phyloP scores from a whole-genome alignment of 306 rosid genomes.

The Sechiopsis laciniata region DNA sequence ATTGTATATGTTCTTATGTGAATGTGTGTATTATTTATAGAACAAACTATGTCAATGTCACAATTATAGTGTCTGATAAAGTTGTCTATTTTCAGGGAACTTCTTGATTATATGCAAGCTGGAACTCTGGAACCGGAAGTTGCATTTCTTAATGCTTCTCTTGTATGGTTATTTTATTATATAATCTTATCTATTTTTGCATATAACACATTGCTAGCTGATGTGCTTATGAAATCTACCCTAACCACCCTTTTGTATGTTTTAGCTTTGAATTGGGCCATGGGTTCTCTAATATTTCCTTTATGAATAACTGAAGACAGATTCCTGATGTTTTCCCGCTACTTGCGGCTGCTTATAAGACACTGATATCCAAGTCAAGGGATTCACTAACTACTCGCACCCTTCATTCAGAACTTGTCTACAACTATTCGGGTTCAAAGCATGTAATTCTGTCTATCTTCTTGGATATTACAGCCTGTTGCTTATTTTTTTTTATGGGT shows the following conservation, averaged over 20 bases:
- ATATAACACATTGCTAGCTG: neutral
- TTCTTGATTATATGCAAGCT: slow-evolving; percentile 70
- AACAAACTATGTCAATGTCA: neutral
- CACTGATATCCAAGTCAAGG: slow-evolving; percentile 59
- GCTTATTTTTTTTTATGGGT: slow-evolving; percentile 12
- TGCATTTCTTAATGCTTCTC: slow-evolving; percentile 76
- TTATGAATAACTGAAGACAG: slow-evolving; percentile 37
- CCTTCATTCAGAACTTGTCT: slow-evolving; percentile 91
- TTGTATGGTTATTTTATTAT: slow-evolving; percentile 33
- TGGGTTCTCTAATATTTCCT: slow-evolving; percentile 28
- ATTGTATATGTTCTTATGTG: neutral
- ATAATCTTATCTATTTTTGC: neutral
- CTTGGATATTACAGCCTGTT: slow-evolving; percentile 10
- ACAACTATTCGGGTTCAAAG: slow-evolving; percentile 85
- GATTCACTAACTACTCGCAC: slow-evolving; percentile 78
- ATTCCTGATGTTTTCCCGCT: slow-evolving; percentile 79
- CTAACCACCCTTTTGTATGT: neutral
- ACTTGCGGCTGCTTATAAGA: slow-evolving; percentile 75
- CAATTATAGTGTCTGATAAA: slow-evolving; percentile 19
- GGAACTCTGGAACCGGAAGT: slow-evolving; percentile 83
- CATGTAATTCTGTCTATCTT: slow-evolving; percentile 41
- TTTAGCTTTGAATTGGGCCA: slow-evolving; percentile 17
- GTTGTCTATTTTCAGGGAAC: slow-evolving; percentile 50
- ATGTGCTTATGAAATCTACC: neutral
- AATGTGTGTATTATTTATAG: neutral